Evolutionary conservation across 805 yeast genomes (phyloP), one percentile per base, ranked within the genome.

Genomic region (Wickerhamomyces subpelliculosus): DNA sequence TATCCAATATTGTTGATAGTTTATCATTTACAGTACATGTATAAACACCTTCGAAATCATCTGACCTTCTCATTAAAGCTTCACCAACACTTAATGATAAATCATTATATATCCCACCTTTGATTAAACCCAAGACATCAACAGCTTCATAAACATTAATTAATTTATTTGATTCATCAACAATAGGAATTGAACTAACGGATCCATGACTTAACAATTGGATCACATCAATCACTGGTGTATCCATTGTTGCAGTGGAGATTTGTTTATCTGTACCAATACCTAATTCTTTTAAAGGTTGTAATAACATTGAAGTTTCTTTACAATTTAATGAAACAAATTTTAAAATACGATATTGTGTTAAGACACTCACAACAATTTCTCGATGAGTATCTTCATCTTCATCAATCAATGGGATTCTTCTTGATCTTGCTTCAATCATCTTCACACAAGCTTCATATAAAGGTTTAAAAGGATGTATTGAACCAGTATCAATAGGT

Each of bases 41-140:
- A 62, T 88, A 86, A 12, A 93, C 97, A 42, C 99, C 98, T 61
- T 93, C 97, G 52, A 90, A 93, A 57, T 93, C 97, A 49, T 89
- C 96, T 4, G 95, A 80, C 55, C 96, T 71, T 61, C 95, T 78
- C 78, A 93, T 77, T 37, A 93, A 67, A 0, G 97, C 97, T 60
- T 93, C 97, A 4, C 98, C 99, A 4, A 93, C 96, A 41, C 90
- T 81, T 48, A 93, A 67, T 28, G 88, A 83, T 44, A 90, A 67
- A 60, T 93, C 97, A 27, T 88, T 83, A 55, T 90, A 88, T 55
- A 88, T 80, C 5, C 97, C 97, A 28, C 96, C 96, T 61, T 89
- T 90, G 42, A 93, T 87, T 49, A 93, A 68, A 0, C 96, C 85
- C 49, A 93, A 68, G 3, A 93, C 94, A 62, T 93, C 99, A 25